phyloP scores from a whole-genome alignment of 1,284 basidiomycete genomes.

The Phellopilus nigrolimitatus region DNA sequence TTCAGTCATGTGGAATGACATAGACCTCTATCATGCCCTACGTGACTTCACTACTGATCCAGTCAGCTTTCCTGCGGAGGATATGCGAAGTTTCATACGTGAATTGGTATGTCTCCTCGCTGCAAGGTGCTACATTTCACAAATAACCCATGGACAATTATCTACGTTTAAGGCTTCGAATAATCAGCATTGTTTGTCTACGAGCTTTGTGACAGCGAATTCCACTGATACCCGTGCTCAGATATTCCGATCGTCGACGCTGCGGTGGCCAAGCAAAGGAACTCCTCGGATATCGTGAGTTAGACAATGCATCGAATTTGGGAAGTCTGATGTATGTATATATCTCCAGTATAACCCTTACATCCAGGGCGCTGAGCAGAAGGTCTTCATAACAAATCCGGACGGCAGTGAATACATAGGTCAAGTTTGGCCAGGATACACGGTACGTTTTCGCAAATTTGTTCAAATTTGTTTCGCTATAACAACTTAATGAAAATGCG shows the following conservation, averaged over 20 bases:
- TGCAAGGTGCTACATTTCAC: slow-evolving; percentile 7
- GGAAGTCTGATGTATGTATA: background rate
- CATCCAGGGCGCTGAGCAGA: slow-evolving; percentile 39
- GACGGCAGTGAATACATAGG: slow-evolving; percentile 64
- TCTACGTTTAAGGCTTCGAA: slow-evolving; percentile 28
- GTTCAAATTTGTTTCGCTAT: too few relatives aligned
- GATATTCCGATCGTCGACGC: slow-evolving; percentile 43
- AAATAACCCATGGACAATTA: background rate
- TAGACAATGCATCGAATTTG: background rate
- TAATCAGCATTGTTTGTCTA: slow-evolving; percentile 38
- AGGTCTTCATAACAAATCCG: slow-evolving; percentile 58
- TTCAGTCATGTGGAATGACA: slow-evolving; percentile 58
- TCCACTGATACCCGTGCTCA: slow-evolving; percentile 18
- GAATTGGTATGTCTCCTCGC: slow-evolving; percentile 46
- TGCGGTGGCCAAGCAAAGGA: slow-evolving; percentile 33
- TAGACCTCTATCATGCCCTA: slow-evolving; percentile 63
- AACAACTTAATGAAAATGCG: too few relatives aligned
- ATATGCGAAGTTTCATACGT: slow-evolving; percentile 57
- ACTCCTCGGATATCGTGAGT: slow-evolving; percentile 39
- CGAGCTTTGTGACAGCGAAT: background rate
- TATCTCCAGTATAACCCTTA: slow-evolving; percentile 42
- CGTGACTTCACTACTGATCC: slow-evolving; percentile 70
- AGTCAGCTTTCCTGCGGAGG: slow-evolving; percentile 52
- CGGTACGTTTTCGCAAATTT: slow-evolving; percentile 32
- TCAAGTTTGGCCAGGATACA: slow-evolving; percentile 57